phyloP scores from a whole-genome alignment of 169 alveolate species.

The Plasmodium chabaudi region DNA sequence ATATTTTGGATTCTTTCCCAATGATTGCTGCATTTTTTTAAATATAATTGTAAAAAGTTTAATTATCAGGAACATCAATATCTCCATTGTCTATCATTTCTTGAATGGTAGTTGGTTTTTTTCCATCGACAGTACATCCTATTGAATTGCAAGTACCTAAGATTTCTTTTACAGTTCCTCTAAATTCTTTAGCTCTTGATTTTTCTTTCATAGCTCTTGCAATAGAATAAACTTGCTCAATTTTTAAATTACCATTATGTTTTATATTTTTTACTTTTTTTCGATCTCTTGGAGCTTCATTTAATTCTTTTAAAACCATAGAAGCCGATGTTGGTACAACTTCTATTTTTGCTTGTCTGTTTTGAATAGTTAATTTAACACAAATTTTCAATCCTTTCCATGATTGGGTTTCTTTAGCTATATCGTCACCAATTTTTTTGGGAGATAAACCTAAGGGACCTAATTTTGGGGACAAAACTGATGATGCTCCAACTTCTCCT shows the following conservation, averaged over 20 bases:
- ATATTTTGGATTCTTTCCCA: too few relatives aligned
- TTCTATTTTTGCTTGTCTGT: slow-evolving; percentile 93
- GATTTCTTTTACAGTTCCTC: slow-evolving; percentile 97
- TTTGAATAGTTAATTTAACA: slow-evolving; percentile 93
- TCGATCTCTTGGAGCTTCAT: slow-evolving; percentile 97
- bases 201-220: slow-evolving; percentile 94
- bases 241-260: slow-evolving; percentile 96
- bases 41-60: neutral
- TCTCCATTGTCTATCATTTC: slow-evolving; percentile 92
- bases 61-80: slow-evolving; percentile 87
- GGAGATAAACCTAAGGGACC: slow-evolving; percentile 98
- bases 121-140: slow-evolving; percentile 98
- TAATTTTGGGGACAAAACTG: slow-evolving; percentile 98
- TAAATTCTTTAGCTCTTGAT: slow-evolving; percentile 93
- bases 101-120: slow-evolving; percentile 93
- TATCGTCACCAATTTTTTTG: slow-evolving; percentile 97
- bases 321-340: slow-evolving; percentile 98
- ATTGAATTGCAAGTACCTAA: slow-evolving; percentile 97
- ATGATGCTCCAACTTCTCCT: slow-evolving; percentile 98
- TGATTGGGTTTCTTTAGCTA: slow-evolving; percentile 95
- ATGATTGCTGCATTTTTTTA: too few relatives aligned
- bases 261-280: slow-evolving; percentile 96
- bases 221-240: slow-evolving; percentile 93
- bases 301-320: slow-evolving; percentile 94
- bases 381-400: slow-evolving; percentile 97